Evolutionary conservation across 257 asterid genomes (phyloP), one percentile per base, ranked within the genome.

Genomic region (Jaltomata sinuosa): DNA sequence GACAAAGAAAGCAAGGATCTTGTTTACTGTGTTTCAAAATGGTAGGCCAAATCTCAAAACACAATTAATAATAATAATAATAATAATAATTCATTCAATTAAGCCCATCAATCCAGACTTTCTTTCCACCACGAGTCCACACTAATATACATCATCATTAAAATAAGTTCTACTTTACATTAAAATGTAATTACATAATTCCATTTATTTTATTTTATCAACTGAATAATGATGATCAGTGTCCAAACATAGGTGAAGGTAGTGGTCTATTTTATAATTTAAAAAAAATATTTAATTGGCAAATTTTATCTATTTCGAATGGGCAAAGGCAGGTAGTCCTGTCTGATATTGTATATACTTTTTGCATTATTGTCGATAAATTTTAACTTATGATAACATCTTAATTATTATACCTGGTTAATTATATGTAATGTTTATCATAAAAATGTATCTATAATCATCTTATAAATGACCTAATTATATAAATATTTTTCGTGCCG

Each of bases 1-100:
- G 93, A 89, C 95, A 90, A 84, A 80, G 85, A 67, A 85, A 88
- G 79, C 89, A 80, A 85, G 80, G 85, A 86, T 68, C 82, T 64
- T 68, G 85, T 85, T 84, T 90, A 79, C 78, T 88, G 90, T 78
- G 87, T 50, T 81, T 49, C 79, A 84, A 83, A 79, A 38, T 80
- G 84, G 78, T 81, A 85, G 88, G 86, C 92, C 85, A 87, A 84
- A 71, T 27, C 18, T 84, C 81, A 87, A 32, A 80, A n/a, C 85
- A 14, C 34, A 69, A 64, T 79, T 62, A 69, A 69, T n/a, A n/a
- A n/a, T n/a, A n/a, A n/a, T n/a, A n/a, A n/a, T n/a, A n/a, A n/a
- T n/a, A n/a, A n/a, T n/a, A n/a, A n/a, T n/a, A n/a, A n/a, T n/a
- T 80, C 40, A 36, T n/a, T 72, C 22, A 45, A 42, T 74, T 74